Evolutionary conservation across 305 asterid species (phyloP).

Genomic region (Solanum hybrid): DNA sequence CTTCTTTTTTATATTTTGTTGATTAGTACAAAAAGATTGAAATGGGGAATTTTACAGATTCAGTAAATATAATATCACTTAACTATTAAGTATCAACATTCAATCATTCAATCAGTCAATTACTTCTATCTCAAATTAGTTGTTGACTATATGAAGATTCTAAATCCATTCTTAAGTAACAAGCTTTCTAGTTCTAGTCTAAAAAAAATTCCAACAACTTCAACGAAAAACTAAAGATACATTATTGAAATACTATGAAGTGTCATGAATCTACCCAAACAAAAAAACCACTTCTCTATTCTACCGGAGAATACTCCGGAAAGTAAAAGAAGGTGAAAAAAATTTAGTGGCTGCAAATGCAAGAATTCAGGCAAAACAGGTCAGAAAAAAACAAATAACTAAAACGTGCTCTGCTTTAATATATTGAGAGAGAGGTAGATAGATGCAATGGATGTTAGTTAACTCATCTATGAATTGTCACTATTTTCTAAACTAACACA

Average conservation of each 20-base stretch:
- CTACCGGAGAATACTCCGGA: not conserved
- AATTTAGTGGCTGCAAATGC: not conserved
- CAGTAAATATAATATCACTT: not conserved
- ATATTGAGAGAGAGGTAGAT: not conserved
- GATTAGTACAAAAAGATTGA: not conserved
- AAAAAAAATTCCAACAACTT: not conserved
- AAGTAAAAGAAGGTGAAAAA: not conserved
- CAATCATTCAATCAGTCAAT: not conserved
- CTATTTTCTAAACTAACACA: not conserved
- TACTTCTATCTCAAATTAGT: not conserved
- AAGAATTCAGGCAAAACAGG: not conserved
- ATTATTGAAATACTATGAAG: not conserved
- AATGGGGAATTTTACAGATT: not conserved
- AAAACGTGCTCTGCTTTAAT: not conserved
- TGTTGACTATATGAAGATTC: not conserved
- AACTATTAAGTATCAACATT: not conserved
- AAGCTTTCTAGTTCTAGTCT: not conserved
- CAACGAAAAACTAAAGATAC: not conserved
- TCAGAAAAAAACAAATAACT: not conserved
- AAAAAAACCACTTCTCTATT: not conserved
- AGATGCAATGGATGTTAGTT: not conserved
- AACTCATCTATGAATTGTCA: not conserved
- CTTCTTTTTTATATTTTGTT: not conserved
- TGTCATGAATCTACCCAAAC: not conserved
- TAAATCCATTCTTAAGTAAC: not conserved